A percentile compares a stretch with the other conserved stretches of the same genome.
These are phyloP conservation scores for Leccinum pachyderme DNA, from an alignment of 1,284 basidiomycete genomes.

Conservation along the genomic window DNA sequence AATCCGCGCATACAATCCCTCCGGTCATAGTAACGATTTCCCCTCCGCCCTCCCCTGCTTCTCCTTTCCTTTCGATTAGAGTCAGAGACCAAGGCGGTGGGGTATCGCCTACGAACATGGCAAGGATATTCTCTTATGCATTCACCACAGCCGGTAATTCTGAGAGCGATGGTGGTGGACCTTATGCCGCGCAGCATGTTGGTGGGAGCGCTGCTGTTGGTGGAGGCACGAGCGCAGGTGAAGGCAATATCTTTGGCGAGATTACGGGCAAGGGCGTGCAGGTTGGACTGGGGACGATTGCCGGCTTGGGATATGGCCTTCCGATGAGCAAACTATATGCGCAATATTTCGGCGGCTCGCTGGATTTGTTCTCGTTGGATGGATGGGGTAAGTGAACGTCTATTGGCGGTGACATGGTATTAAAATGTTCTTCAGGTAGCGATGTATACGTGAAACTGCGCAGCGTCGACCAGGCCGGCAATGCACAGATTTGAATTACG, in stretches of 20 bases:
- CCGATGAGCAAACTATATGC: constrained; percentile 86
- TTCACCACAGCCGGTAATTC: constrained; percentile 68
- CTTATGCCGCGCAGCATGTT: constrained; percentile 71
- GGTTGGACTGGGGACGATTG: constrained; percentile 64
- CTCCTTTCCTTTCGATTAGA: constrained; percentile 68
- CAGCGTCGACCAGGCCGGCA: constrained; percentile 67
- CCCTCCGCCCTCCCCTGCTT: constrained; percentile 43
- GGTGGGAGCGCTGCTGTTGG: constrained; percentile 66
- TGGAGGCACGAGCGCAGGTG: constrained; percentile 43
- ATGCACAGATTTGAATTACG: constrained; percentile 39
- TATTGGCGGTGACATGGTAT: not conserved
- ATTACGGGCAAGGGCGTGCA: constrained; percentile 76
- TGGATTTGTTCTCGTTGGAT: constrained; percentile 75
- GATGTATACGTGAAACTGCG: constrained; percentile 77
- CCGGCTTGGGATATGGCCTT: constrained; percentile 76
- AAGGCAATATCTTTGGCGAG: constrained; percentile 66
- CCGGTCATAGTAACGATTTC: constrained; percentile 75
- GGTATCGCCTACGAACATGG: constrained; percentile 70
- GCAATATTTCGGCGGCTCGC: constrained; percentile 75
- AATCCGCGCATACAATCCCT: constrained; percentile 44
- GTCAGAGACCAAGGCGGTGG: constrained; percentile 87
- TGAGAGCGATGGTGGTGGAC: constrained; percentile 55
- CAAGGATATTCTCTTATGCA: constrained; percentile 84
- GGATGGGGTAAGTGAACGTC: constrained; percentile 64
- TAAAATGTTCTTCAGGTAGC: constrained; percentile 45